phyloP scores from a whole-genome alignment of 1,284 basidiomycete genomes.

The Mycena citricolor region DNA sequence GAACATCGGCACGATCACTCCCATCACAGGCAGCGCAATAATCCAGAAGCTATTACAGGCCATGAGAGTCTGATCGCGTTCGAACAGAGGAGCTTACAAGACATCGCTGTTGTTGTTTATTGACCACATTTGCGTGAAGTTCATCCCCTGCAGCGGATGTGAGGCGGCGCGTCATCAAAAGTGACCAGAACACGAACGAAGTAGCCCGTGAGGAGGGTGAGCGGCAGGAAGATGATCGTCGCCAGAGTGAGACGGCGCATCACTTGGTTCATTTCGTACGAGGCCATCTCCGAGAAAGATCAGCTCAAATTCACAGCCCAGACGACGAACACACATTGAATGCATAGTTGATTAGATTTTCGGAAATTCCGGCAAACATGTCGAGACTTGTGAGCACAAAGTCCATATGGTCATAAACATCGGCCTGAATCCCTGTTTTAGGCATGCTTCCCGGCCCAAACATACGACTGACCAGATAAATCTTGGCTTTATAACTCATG shows the following conservation, averaged over 20 bases:
- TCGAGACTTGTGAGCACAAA: slow-evolving; percentile 65
- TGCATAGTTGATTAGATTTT: slow-evolving; percentile 70
- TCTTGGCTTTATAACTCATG: slow-evolving; percentile 68
- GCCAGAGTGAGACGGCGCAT: slow-evolving; percentile 65
- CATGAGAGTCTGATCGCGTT: not conserved
- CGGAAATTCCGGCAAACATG: slow-evolving; percentile 64
- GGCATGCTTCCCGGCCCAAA: not conserved
- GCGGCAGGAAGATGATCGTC: slow-evolving; percentile 64
- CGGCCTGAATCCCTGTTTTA: slow-evolving; percentile 4
- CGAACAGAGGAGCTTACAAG: slow-evolving; percentile 34
- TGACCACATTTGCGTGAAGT: slow-evolving; percentile 48
- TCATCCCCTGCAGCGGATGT: slow-evolving; percentile 47
- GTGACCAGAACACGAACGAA: slow-evolving; percentile 51
- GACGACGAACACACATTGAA: slow-evolving; percentile 48
- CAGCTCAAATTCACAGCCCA: slow-evolving; percentile 1
- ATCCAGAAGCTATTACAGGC: slow-evolving; percentile 58
- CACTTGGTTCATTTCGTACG: slow-evolving; percentile 60
- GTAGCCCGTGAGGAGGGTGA: slow-evolving; percentile 71
- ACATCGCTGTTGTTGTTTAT: slow-evolving; percentile 39
- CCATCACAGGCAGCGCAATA: slow-evolving; percentile 63
- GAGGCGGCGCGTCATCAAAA: not conserved
- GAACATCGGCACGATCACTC: slow-evolving; percentile 54
- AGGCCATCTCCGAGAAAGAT: slow-evolving; percentile 48
- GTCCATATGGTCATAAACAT: slow-evolving; percentile 58
- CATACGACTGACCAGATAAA: slow-evolving; percentile 52